Evolutionary conservation across 768 basidiomycete species (phyloP).

Genomic region (Macrolepiota fuliginosa): DNA sequence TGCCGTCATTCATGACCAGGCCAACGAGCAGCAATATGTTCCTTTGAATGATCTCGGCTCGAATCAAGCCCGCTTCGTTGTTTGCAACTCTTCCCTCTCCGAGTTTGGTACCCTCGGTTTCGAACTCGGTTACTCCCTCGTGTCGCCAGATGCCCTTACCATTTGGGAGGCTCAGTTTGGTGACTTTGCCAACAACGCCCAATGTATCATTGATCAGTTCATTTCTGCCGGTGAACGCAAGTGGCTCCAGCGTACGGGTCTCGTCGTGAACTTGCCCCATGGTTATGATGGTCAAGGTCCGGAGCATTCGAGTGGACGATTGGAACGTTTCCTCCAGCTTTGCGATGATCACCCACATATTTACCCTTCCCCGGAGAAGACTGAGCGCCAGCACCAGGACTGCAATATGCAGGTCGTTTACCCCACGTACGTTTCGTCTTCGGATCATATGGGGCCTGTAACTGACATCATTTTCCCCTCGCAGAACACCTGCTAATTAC

Average conservation of each 20-base stretch:
- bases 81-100: slow-evolving; percentile 96
- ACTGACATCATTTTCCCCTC: background rate
- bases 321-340: slow-evolving; percentile 96
- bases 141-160: slow-evolving; percentile 87
- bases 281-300: slow-evolving; percentile 99
- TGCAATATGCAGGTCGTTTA: slow-evolving; percentile 99
- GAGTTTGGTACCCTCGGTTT: slow-evolving; percentile 96
- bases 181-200: slow-evolving; percentile 97
- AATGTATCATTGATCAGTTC: slow-evolving; percentile 98
- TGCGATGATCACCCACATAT: slow-evolving; percentile 95
- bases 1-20: slow-evolving; percentile 95
- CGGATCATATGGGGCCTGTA: background rate
- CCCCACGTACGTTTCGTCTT: slow-evolving; percentile 65
- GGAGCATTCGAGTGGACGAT: slow-evolving; percentile 93
- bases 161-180: slow-evolving; percentile 99
- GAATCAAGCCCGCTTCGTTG: slow-evolving; percentile 88
- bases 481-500: slow-evolving; percentile 92
- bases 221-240: slow-evolving; percentile 97
- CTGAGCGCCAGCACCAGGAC: slow-evolving; percentile 96
- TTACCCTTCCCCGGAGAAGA: slow-evolving; percentile 85
- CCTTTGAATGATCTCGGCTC: slow-evolving; percentile 87
- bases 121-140: slow-evolving; percentile 97
- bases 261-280: slow-evolving; percentile 88
- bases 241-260: slow-evolving; percentile 91
- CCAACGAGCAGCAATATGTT: slow-evolving; percentile 85